phyloP scores from a whole-genome alignment of 306 rosid genomes.

The Sindora glabra region DNA sequence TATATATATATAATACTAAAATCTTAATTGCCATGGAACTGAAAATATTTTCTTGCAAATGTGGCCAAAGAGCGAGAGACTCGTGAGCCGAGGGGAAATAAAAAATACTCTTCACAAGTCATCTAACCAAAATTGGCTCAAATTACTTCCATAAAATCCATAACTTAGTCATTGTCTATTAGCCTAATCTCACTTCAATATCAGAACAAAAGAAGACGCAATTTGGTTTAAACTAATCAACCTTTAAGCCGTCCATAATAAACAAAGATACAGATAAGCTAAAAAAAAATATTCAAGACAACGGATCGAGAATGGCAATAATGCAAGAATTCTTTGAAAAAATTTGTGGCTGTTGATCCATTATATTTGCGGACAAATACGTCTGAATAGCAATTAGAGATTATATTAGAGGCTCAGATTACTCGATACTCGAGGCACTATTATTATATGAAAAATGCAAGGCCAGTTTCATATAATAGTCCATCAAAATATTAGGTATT shows the following conservation, averaged over 20 bases:
- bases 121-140: too few species aligned
- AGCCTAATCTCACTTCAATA: background rate
- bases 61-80: too few species aligned
- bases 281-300: background rate
- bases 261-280: constrained; percentile 11
- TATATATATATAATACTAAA: too few species aligned
- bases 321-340: constrained; percentile 4
- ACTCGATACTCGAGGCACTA: background rate
- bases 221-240: constrained; percentile 3
- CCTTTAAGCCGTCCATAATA: constrained; percentile 17
- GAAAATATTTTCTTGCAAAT: too few species aligned
- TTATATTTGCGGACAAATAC: constrained; percentile 26
- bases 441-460: background rate
- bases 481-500: background rate
- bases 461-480: background rate
- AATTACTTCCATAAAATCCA: too few species aligned
- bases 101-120: too few species aligned
- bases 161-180: background rate
- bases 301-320: background rate
- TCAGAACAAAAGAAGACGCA: background rate
- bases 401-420: constrained; percentile 5
- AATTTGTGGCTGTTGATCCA: constrained; percentile 15
- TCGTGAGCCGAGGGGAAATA: too few species aligned
- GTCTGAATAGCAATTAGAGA: background rate
- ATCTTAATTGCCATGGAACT: too few species aligned